A percentile compares a stretch with the other conserved stretches of the same genome.
phyloP scores from a whole-genome alignment of 2,329 filamentous ascomycete species.

The Tolypocladium pustulatum region DNA sequence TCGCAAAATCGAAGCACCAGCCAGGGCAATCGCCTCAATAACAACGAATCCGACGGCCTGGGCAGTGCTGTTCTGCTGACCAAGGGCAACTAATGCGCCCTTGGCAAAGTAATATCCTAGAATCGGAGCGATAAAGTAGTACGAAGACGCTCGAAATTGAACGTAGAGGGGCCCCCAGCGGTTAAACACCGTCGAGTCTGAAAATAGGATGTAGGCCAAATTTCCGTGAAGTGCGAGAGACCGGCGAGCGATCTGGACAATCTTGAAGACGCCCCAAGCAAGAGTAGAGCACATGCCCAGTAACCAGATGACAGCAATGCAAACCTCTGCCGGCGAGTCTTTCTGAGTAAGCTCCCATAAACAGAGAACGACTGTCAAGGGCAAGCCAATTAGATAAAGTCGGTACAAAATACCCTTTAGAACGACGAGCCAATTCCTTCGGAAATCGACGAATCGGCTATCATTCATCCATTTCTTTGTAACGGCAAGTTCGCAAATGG shows the following conservation, averaged over 20 bases:
- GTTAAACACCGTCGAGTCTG: slow-evolving; percentile 82
- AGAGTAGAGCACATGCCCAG: slow-evolving; percentile 69
- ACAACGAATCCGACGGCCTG: slow-evolving; percentile 77
- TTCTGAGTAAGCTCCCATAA: slow-evolving; percentile 85
- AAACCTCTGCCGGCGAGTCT: slow-evolving; percentile 77
- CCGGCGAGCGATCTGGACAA: slow-evolving; percentile 77
- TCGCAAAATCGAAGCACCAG: slow-evolving; percentile 67
- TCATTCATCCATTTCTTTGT: slow-evolving; percentile 68
- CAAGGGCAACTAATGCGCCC: slow-evolving; percentile 76
- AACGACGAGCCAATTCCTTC: slow-evolving; percentile 85
- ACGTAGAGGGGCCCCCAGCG: slow-evolving; percentile 98
- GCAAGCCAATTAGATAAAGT: slow-evolving; percentile 80
- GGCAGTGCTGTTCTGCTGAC: slow-evolving; percentile 57
- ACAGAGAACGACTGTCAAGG: slow-evolving; percentile 81
- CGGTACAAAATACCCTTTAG: slow-evolving; percentile 92
- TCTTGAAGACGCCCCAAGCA: slow-evolving; percentile 79
- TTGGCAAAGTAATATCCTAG: slow-evolving; percentile 74
- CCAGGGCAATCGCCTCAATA: slow-evolving; percentile 69
- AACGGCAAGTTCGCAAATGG: slow-evolving; percentile 62
- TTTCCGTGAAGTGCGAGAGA: slow-evolving; percentile 91
- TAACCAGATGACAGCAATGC: slow-evolving; percentile 82
- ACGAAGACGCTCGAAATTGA: slow-evolving; percentile 88
- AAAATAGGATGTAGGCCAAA: slow-evolving; percentile 93
- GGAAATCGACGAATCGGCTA: slow-evolving; percentile 86
- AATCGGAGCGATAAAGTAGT: slow-evolving; percentile 83